Base-by-base conservation (phyloP, 169 alveolate species). In the Cryptosporidium xiaoi region DNA sequence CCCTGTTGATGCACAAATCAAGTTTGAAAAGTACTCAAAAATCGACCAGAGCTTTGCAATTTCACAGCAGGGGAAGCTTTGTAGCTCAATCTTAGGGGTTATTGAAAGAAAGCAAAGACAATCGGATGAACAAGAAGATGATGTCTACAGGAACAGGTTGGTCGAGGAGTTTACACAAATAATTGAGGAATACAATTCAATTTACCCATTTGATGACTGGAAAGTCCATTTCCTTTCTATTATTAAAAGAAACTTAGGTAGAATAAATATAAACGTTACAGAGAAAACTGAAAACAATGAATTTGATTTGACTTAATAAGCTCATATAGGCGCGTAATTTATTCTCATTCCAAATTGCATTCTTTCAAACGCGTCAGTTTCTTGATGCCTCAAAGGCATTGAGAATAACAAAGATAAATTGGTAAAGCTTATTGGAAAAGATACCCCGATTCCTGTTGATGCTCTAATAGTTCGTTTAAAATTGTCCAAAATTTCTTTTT, bases 161-260 rank as follows among this genome's bases (percentile, higher is more conserved):
- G 64, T 77, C 8, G 71, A 77, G 12, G 87, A 77, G 7, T 77
- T 77, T 27, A 40, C 87, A 3, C 29, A n/a, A 5, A n/a, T 77
- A 51, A 44, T 77, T 13, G 87, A 77, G 12, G 87, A 77, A 24
- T 77, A 77, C 62, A 77, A 77, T 34, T 58, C 44, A 51, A 77
- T 77, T 8, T 77, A 77, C 36, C 87, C 87, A 13, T 10, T 77
- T 31, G 87, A 77, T 31, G 87, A 77, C 34, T 77, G 87, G 87
- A 77, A 56, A 60, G 77, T 77, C 6, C 87, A 77, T 29, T 77
- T 77, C 13, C 64, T 77, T 13, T 44, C 87, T n/a, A 62, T 60
- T 24, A 60, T 77, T 16, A 77, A 77, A 5, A 77, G 56, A 56
- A 77, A 77, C 50, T 15, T 77, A 2, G n/a, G 53, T 27, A 60